These are phyloP conservation scores for Leucogyrophana mollusca DNA, from an alignment of 768 basidiomycete genomes.

Conservation along the genomic window DNA sequence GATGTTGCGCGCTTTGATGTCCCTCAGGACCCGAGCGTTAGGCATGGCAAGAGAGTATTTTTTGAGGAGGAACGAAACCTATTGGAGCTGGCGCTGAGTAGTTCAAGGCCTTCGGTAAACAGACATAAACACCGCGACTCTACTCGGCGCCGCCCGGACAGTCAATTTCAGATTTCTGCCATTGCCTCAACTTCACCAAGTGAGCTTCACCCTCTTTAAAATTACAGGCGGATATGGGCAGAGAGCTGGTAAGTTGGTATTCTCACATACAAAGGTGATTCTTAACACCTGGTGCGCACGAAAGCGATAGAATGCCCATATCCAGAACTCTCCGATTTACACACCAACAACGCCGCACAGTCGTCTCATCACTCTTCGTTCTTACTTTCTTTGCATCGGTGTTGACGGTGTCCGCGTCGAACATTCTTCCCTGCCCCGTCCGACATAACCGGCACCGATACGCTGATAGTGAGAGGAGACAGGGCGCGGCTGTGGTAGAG, in stretches of 20 bases:
- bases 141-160: constrained; percentile 7
- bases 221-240: constrained; percentile 25
- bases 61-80: background rate
- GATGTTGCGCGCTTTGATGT: constrained; percentile 73
- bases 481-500: constrained; percentile 44
- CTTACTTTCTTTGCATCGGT: constrained; percentile 78
- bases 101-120: constrained; percentile 15
- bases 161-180: background rate
- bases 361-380: constrained; percentile 78
- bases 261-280: no score
- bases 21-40: constrained; percentile 62
- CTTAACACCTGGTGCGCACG: background rate
- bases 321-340: constrained; percentile 58
- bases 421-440: constrained; percentile 79
- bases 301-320: constrained; percentile 52
- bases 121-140: constrained; percentile 15
- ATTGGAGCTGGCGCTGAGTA: no score
- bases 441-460: constrained; percentile 55
- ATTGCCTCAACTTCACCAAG: constrained; percentile 1
- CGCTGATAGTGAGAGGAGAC: constrained; percentile 47
- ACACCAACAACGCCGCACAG: constrained; percentile 57
- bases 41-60: constrained; percentile 31
- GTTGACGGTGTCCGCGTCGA: constrained; percentile 77
- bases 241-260: constrained; percentile 14
- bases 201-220: no score